Evolutionary conservation across 805 yeast species (phyloP).

Genomic region (Cyberlindnera japonica): DNA sequence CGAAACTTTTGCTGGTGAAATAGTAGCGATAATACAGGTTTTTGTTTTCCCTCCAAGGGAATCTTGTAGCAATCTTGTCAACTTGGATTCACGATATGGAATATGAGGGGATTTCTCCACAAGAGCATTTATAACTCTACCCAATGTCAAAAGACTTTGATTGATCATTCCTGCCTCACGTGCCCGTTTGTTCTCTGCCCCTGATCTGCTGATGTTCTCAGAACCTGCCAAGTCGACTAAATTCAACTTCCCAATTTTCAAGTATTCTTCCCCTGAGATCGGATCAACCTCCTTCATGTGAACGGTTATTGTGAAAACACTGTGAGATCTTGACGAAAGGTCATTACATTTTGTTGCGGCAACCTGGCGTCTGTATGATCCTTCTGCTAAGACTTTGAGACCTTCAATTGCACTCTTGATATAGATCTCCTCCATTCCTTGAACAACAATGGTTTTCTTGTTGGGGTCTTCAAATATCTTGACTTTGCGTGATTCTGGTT

Average conservation of each 20-base stretch:
- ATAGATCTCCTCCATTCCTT: slow-evolving; percentile 54
- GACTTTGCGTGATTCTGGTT: slow-evolving; percentile 39
- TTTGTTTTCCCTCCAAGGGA: slow-evolving; percentile 82
- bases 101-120: slow-evolving; percentile 65
- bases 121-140: slow-evolving; percentile 76
- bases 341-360: slow-evolving; percentile 80
- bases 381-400: slow-evolving; percentile 47
- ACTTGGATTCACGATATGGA: slow-evolving; percentile 81
- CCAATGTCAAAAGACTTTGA: slow-evolving; percentile 78
- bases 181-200: slow-evolving; percentile 79
- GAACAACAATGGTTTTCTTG: slow-evolving; percentile 45
- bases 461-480: slow-evolving; percentile 47
- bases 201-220: slow-evolving; percentile 79
- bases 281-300: slow-evolving; percentile 48
- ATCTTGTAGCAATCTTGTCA: slow-evolving; percentile 75
- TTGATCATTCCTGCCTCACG: slow-evolving; percentile 91
- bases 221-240: slow-evolving; percentile 94
- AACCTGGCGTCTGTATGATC: slow-evolving; percentile 62
- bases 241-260: slow-evolving; percentile 64
- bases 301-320: slow-evolving; percentile 69
- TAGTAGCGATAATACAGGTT: slow-evolving; percentile 78
- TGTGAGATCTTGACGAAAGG: slow-evolving; percentile 73
- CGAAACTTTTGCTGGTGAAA: slow-evolving; percentile 72
- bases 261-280: slow-evolving; percentile 45
- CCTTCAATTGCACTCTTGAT: slow-evolving; percentile 51